These are phyloP conservation scores for Protomyces lactucae-debilis DNA, from an alignment of 1,139 yeast genomes.

Conservation along the genomic window DNA sequence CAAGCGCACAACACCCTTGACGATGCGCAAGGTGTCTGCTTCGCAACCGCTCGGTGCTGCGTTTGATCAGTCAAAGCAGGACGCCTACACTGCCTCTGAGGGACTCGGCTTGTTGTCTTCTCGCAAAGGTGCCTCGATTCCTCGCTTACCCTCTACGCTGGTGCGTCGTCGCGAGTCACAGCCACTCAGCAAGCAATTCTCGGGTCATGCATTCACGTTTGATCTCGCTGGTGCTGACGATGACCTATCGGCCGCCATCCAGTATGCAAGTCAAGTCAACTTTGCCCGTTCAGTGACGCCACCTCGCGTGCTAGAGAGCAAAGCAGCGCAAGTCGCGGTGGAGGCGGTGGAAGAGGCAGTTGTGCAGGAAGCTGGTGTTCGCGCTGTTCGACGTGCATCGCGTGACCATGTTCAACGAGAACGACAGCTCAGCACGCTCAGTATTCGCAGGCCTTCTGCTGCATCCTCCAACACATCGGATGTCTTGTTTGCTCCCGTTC, in stretches of 20 bases:
- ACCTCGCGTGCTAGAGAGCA: background rate
- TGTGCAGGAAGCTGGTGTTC: background rate
- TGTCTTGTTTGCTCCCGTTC: background rate
- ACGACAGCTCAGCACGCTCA: background rate
- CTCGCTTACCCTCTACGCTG: constrained; percentile 12
- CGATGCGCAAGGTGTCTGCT: background rate
- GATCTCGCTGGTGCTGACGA: background rate
- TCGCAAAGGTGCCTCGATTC: constrained; percentile 5
- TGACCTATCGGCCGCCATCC: constrained; percentile 8
- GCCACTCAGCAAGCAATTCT: constrained; percentile 6
- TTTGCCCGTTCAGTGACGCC: background rate
- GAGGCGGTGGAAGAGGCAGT: background rate
- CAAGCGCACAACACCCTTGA: background rate
- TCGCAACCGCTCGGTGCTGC: background rate
- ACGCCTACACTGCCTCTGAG: background rate
- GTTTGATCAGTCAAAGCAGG: background rate
- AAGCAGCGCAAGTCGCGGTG: background rate
- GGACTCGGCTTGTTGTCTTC: background rate
- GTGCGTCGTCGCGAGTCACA: constrained; percentile 5
- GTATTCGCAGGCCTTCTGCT: background rate
- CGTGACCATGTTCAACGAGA: constrained; percentile 4
- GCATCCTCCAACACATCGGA: background rate
- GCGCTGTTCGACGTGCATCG: constrained; percentile 4
- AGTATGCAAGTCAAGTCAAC: constrained; percentile 4
- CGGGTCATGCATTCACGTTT: constrained; percentile 10